Percentiles rank a stretch among this genome's conserved stretches.
These are phyloP conservation scores for Ilex aquifolium DNA, from an alignment of 257 asterid species.

Conservation along the genomic window DNA sequence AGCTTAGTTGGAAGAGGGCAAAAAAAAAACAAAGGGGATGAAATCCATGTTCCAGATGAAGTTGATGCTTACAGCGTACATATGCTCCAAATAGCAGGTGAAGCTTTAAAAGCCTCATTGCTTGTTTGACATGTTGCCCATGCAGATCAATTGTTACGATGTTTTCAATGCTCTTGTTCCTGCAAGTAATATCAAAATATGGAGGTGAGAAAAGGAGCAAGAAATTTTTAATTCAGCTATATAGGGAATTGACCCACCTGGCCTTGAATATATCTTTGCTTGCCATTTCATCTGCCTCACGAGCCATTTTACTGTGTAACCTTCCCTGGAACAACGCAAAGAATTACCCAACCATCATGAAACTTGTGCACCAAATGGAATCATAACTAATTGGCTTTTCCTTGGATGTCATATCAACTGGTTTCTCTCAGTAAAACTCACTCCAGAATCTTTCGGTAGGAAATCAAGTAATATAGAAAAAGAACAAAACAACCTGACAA, in stretches of 20 bases:
- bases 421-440: too few relatives aligned
- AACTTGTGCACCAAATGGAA: too few relatives aligned
- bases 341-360: background rate
- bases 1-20: constrained; percentile 1
- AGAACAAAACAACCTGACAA: too few relatives aligned
- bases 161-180: constrained; percentile 72
- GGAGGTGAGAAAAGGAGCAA: background rate
- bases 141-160: constrained; percentile 85
- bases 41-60: background rate
- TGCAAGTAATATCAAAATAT: constrained; percentile 22
- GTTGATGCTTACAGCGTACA: constrained; percentile 70
- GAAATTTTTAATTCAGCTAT: background rate
- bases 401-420: too few relatives aligned
- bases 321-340: constrained; percentile 56
- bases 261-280: constrained; percentile 72
- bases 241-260: constrained; percentile 40
- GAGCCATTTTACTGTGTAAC: constrained; percentile 62
- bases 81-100: constrained; percentile 92
- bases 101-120: constrained; percentile 86
- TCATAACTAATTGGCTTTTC: too few relatives aligned
- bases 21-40: background rate
- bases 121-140: constrained; percentile 90
- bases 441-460: too few relatives aligned
- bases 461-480: too few relatives aligned
- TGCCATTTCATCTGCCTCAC: constrained; percentile 86